Evolutionary conservation across 257 asterid genomes (phyloP), one percentile per base, ranked within the genome.

Genomic region (Plectranthus barbatus): DNA sequence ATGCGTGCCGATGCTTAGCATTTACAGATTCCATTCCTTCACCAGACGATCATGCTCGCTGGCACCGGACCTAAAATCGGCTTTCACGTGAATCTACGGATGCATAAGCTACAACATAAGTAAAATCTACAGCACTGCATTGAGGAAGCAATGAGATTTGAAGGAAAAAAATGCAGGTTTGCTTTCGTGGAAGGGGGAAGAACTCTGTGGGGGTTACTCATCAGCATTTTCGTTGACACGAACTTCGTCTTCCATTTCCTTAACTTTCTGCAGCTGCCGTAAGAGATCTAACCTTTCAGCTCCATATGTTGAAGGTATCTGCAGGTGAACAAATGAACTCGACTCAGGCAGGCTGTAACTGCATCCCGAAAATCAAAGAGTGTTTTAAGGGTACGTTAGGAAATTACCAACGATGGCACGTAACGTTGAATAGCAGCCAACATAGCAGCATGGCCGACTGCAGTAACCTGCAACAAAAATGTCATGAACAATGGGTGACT

Each of bases 241-340:
- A 23, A 70, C 86, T 61, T 84, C 95, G 14, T 62, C 80, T 76
- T 90, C 94, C 94, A 83, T 72, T 80, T 93, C 95, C 83, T 84
- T 87, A 6, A 93, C 94, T 76, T 93, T 93, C 80, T 93, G 81
- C 61, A 93, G 86, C 85, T 93, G 91, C 92, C 99, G 85, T 83
- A 93, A 67, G 58, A 93, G 95, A 73, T 80, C 82, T 66, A 93
- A 67, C 75, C 99, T 85, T 70, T 90, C 99, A 1, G 84, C 78
- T 68, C 99, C 97, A 21, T 93, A 93, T 5, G 99, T 93, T 39
- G 97, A 92, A 64, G 98, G 97, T 75, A 92, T 92, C 98, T 92
- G 84, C 73, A 75, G 69, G 63, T 66, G 54, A 58, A 21, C 53
- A 52, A 57, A 40, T 23, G 19, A 52, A 66, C 64, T 51, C 42